Evolutionary conservation across 306 rosid genomes (phyloP), one percentile per base, ranked within the genome.

Genomic region (Echinosophora koreensis): DNA sequence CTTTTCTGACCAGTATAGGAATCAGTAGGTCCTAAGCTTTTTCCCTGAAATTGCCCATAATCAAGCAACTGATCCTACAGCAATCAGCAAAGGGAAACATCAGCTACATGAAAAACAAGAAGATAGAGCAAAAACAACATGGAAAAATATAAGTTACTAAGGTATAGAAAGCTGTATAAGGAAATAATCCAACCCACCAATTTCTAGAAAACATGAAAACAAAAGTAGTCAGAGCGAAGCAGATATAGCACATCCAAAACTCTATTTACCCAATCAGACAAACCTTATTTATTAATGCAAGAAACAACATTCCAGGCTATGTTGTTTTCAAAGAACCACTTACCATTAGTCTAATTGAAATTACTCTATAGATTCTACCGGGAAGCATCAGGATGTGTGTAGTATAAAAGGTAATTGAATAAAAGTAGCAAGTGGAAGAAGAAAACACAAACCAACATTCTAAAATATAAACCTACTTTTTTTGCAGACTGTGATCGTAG

Each of bases 51-150:
- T 61, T 87, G 95, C 41, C 90, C 93, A 82, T 88, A 77, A 80
- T 93, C 98, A 32, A 84, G 82, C 90, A 87, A 84, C 82, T 79
- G 95, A 22, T 91, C 98, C 98, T 93, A 87, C 79, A 64, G 59
- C 58, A 76, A 71, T 66, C 49, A 81, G 46, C 59, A 62, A 65
- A 66, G 73, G 63, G 63, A 76, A 71, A 47, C 52, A 85, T 80
- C 50, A 76, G 66, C 66, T 64, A 73, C 66, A 77, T 66, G 34
- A 79, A 74, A 60, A 73, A 54, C 63, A 67, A 5, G 38, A 17
- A 57, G 17, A 74, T n/a, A 28, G 38, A 59, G 52, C 12, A 51
- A 51, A 78, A 34, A 13, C 52, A 7, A 66, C 32, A 65, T 10
- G 32, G 38, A 72, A 32, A 22, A 27, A 27, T 34, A 14, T 2